phyloP scores from a whole-genome alignment of 2,329 filamentous ascomycete genomes.

The Ophiostoma piceae region DNA sequence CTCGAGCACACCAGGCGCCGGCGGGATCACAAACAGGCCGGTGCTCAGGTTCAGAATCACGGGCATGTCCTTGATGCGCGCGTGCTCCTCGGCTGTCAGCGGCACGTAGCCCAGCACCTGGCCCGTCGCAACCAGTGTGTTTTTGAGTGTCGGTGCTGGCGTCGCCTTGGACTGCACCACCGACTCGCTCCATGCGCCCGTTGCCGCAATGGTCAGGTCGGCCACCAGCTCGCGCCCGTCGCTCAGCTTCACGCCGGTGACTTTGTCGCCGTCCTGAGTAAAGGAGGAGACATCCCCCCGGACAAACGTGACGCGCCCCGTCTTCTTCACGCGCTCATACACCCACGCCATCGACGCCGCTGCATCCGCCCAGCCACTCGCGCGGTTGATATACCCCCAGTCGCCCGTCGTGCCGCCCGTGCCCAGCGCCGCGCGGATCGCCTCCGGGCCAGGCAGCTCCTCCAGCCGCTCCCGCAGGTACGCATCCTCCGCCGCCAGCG shows the following conservation, averaged over 20 bases:
- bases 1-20: conserved; percentile 43
- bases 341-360: conserved; percentile 64
- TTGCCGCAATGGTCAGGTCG: conserved; percentile 72
- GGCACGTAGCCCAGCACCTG: conserved; percentile 75
- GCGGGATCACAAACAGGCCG: conserved; percentile 71
- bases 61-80: conserved; percentile 58
- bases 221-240: conserved; percentile 37
- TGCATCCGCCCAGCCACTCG: conserved; percentile 77
- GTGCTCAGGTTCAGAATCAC: conserved; percentile 66
- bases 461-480: conserved; percentile 30
- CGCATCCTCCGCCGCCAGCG: conserved; percentile 41
- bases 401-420: conserved; percentile 52
- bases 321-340: conserved; percentile 48
- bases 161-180: conserved; percentile 11
- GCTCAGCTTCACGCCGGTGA: conserved; percentile 51
- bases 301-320: conserved; percentile 52
- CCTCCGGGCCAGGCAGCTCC: conserved; percentile 42
- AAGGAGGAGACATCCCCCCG: conserved; percentile 46
- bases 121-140: conserved; percentile 72
- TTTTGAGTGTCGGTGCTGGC: conserved; percentile 38
- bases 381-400: conserved; percentile 68
- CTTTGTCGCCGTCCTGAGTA: conserved; percentile 28
- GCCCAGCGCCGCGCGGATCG: conserved; percentile 43
- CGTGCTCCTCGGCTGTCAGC: conserved; percentile 62
- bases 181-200: conserved; percentile 79